These are phyloP conservation scores for Eimeria sp. DNA, from an alignment of 169 alveolate genomes.

Conservation along the genomic window DNA sequence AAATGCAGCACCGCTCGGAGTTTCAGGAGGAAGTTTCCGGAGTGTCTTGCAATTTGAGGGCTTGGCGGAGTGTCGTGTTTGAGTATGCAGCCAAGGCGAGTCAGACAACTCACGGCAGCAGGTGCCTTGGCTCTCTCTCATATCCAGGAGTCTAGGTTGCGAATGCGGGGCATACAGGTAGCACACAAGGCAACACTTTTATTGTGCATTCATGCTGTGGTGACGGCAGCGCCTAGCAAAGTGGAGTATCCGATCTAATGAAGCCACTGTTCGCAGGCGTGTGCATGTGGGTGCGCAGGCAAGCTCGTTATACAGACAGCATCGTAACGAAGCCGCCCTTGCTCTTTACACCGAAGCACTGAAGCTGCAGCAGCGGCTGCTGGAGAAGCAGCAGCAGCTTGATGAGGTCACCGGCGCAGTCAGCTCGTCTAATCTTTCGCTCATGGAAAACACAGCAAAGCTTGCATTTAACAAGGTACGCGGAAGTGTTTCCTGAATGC, in stretches of 20 bases:
- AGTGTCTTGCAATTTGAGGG: constrained; percentile 31
- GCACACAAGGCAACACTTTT: background rate
- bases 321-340: constrained; percentile 74
- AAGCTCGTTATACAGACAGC: constrained; percentile 74
- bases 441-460: constrained; percentile 80
- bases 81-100: constrained; percentile 79
- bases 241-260: background rate
- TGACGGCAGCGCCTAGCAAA: background rate
- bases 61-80: constrained; percentile 78
- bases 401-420: constrained; percentile 69
- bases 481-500: background rate
- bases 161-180: background rate
- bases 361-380: constrained; percentile 73
- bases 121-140: background rate
- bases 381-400: constrained; percentile 76
- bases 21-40: constrained; percentile 28
- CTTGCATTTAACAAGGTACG: constrained; percentile 79
- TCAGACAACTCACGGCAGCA: background rate
- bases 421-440: constrained; percentile 54
- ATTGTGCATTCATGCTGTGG: background rate
- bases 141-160: constrained; percentile 1
- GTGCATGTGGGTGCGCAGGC: constrained; percentile 68
- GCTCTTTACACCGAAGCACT: constrained; percentile 75
- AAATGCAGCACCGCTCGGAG: constrained; percentile 49
- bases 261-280: background rate